Evolutionary conservation across 306 rosid genomes (phyloP), one percentile per base, ranked within the genome.

Genomic region (Dicorynia guianensis): DNA sequence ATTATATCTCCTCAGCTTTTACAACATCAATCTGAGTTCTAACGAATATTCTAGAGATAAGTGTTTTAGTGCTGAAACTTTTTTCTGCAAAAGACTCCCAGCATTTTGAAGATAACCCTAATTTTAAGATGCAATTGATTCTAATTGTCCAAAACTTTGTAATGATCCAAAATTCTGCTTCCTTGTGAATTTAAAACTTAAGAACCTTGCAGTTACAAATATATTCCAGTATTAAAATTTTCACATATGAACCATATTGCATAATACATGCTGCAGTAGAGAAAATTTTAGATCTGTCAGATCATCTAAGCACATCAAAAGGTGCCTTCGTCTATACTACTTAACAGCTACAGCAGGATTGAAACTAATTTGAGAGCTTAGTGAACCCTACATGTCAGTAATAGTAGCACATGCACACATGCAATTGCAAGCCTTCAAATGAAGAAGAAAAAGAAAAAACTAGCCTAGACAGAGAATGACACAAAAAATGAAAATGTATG

Each of bases 401-500:
- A 20, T 13, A 7, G 66, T 56, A 58, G 53, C 58, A 44, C 9
- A 25, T 13, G 59, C 59, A 46, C 11, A 63, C 34, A 5, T 36
- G 13, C 62, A 9, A 12, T 60, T 34, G 25, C 15, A n/a, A 48
- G 40, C 40, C 44, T 44, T 58, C 18, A 49, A 18, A 25, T 13
- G 35, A 35, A 11, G n/a, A 57, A 57, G 33, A 49, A 50, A 50
- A 34, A 46, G 44, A 62, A 56, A 52, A 38, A 70, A 53, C 68
- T 60, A 66, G 69, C 15, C 15, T 48, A 55, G 67, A 20, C 50
- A 67, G 48, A 13, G 34, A 63, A 75, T 63, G 10, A 71, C 46
- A 79, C 20, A 20, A 58, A 6, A 69, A 19, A 20, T 11, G 13
- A 67, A 77, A 67, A 40, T 25, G 68, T n/a, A 66, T 61, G 58